phyloP scores from a whole-genome alignment of 257 asterid genomes.

The Solanum stenotomum region DNA sequence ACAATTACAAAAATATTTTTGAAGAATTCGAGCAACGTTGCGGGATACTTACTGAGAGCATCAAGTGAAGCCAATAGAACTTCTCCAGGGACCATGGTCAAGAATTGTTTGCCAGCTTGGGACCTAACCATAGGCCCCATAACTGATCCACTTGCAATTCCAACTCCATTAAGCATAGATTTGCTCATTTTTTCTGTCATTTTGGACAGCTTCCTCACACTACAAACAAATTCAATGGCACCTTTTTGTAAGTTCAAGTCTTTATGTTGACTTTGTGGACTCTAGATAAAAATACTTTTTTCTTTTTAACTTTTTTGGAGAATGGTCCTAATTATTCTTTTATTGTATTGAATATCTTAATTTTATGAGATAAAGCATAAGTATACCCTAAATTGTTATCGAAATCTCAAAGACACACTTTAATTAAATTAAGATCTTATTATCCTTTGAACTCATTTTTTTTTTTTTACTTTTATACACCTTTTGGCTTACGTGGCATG shows the following conservation, averaged over 20 bases:
- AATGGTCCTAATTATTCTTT: background rate
- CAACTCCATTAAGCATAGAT: slow-evolving; percentile 62
- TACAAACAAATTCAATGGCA: background rate
- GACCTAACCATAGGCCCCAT: slow-evolving; percentile 57
- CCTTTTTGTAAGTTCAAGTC: background rate
- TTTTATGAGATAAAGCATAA: no score
- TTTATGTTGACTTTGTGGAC: background rate
- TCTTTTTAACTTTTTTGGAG: background rate
- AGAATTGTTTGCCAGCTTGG: slow-evolving; percentile 51
- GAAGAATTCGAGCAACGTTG: fast-evolving
- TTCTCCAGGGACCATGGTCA: slow-evolving; percentile 65
- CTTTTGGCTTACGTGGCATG: no score
- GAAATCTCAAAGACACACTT: fast-evolving
- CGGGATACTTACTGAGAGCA: slow-evolving; percentile 46
- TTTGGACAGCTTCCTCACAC: slow-evolving; percentile 60
- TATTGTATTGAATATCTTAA: no score
- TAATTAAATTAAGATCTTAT: no score
- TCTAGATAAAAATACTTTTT: background rate
- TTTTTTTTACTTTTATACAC: no score
- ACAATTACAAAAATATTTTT: background rate
- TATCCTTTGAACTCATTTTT: no score
- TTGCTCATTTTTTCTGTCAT: slow-evolving; percentile 81
- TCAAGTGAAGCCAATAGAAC: slow-evolving; percentile 80
- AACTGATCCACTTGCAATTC: slow-evolving; percentile 54
- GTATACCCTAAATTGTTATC: no score